Evolutionary conservation across 306 rosid species (phyloP).

Genomic region (Adenanthera pavonina): DNA sequence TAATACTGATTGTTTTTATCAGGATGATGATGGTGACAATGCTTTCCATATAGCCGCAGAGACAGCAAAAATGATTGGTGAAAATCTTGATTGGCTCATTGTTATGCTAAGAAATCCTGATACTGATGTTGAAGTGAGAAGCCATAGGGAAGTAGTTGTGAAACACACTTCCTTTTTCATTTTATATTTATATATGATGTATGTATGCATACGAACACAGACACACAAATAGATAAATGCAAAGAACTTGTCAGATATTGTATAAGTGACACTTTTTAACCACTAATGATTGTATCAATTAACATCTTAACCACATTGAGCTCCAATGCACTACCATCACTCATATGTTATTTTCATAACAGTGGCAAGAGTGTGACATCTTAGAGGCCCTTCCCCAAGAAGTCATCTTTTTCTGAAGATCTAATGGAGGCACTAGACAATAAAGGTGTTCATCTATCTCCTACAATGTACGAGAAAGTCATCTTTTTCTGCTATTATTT

Average conservation of each 20-base stretch:
- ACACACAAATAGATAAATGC: background rate
- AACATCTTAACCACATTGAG: slow-evolving; percentile 31
- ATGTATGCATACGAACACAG: background rate
- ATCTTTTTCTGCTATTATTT: slow-evolving; percentile 36
- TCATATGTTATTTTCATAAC: slow-evolving; percentile 45
- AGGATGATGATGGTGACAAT: slow-evolving; percentile 97
- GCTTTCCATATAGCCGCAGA: slow-evolving; percentile 98
- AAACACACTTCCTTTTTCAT: background rate
- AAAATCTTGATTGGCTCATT: slow-evolving; percentile 96
- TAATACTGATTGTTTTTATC: slow-evolving; percentile 41
- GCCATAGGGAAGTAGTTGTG: slow-evolving; percentile 75
- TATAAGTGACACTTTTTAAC: slow-evolving; percentile 1
- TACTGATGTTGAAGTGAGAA: slow-evolving; percentile 90
- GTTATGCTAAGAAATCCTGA: slow-evolving; percentile 80
- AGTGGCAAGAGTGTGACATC: slow-evolving; percentile 95
- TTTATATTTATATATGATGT: background rate
- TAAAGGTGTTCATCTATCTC: slow-evolving; percentile 81
- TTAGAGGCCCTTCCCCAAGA: slow-evolving; percentile 94
- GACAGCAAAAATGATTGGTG: slow-evolving; percentile 94
- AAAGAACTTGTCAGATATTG: slow-evolving; percentile 9
- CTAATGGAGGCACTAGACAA: slow-evolving; percentile 82
- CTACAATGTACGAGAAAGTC: slow-evolving; percentile 65
- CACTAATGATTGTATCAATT: slow-evolving; percentile 12
- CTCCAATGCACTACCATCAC: slow-evolving; percentile 20
- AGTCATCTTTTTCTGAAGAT: slow-evolving; percentile 85